Base-by-base conservation (phyloP, 202 grass and related monocot species). In the Setaria viridis region DNA sequence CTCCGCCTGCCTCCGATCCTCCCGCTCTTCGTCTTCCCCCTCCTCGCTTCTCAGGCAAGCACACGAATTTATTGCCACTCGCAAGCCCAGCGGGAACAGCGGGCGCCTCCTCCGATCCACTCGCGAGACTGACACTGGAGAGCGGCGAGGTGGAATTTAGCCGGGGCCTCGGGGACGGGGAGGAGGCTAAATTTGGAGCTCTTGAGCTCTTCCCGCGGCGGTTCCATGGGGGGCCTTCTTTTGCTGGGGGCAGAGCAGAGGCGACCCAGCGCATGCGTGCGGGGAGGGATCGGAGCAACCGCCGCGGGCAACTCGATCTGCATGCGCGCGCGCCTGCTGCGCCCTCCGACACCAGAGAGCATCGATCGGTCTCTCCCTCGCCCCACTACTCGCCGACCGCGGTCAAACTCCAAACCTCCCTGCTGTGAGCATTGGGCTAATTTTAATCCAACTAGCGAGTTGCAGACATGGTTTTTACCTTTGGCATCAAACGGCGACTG, bases 191-290 rank as follows among this genome's bases (percentile, higher is more conserved):
- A 64, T 89, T 89, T 89, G 66, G 87, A 60, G 62, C 78, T 67
- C 6, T 60, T 54, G 87, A 89, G 82, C 87, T 89, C 82, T 80
- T 89, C 87, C 48, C 42, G 77, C 82, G 82, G 76, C 70, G 74
- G 74, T 88, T 80, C 42, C 63, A 78, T 30, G 87, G 82, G 75
- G 68, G 81, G 30, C 17, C 50, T 63, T 65, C 37, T 69, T 67
- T 85, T 15, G 59, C 56, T 77, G 55, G 37, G 19, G 35, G 46
- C 17, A 6, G 9, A 25, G 51, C 70, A 72, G 34, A 33, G 72
- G 13, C 58, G 58, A 65, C 6, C 13, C 13, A 55, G 50, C 17
- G 51, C 33, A 56, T 54, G 30, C 32, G 19, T 16, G 48, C 46
- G 15, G 43, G 56, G 42, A 25, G 35, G 39, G 42, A 80, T 62